Conservation (phyloP, 805 yeast species). For the Cyberlindnera xishuangbannaensis region DNA sequence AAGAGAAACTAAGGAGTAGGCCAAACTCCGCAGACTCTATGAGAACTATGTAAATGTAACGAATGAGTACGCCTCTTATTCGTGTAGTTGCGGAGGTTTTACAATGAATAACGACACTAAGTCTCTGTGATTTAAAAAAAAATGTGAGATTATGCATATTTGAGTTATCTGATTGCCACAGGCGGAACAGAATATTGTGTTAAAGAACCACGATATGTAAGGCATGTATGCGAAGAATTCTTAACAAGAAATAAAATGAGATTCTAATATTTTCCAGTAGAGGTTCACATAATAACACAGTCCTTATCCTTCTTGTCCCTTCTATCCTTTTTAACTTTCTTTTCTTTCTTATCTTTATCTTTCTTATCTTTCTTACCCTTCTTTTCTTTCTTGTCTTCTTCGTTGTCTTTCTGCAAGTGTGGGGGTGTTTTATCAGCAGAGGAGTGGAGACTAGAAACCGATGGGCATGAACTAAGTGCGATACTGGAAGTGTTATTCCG, state of each 20-base stretch:
- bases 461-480: slow-evolving; percentile 1
- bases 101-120: too few species aligned
- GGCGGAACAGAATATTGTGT: too few species aligned
- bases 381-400: slow-evolving; percentile 6
- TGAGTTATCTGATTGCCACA: too few species aligned
- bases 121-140: too few species aligned
- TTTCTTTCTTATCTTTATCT: slow-evolving; percentile 2
- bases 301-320: slow-evolving; percentile 16
- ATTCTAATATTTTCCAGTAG: not conserved
- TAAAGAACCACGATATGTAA: too few species aligned
- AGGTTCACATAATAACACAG: slow-evolving; percentile 20
- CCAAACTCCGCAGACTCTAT: too few species aligned
- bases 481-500: too few species aligned
- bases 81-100: too few species aligned
- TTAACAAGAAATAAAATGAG: not conserved
- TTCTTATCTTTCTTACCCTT: slow-evolving; percentile 13
- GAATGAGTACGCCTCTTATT: too few species aligned
- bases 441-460: slow-evolving; percentile 2
- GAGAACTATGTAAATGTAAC: too few species aligned
- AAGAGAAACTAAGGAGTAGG: too few species aligned
- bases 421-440: slow-evolving; percentile 1
- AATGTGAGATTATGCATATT: too few species aligned
- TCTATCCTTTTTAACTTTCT: slow-evolving; percentile 5
- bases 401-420: not conserved
- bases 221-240: not conserved